Percentiles rank a stretch among this genome's conserved stretches.
phyloP scores from a whole-genome alignment of 139 green algal species.

The Chlorella sorokiniana region DNA sequence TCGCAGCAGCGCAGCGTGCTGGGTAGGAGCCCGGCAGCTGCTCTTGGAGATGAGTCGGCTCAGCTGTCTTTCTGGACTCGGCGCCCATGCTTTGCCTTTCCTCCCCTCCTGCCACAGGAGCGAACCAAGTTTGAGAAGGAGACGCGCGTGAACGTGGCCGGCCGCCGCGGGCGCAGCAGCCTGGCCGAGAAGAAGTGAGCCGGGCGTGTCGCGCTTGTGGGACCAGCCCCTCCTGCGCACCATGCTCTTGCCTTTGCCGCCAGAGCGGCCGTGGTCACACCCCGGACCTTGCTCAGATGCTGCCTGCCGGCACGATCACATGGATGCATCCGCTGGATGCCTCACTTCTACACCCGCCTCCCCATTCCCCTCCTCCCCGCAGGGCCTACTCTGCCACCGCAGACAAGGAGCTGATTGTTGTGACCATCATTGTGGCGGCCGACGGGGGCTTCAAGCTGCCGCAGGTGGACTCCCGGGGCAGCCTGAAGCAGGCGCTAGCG shows the following conservation, averaged over 20 bases:
- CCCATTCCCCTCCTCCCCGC: not conserved
- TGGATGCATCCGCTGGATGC: too few relatives aligned
- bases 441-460: slow-evolving; percentile 80
- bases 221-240: too few relatives aligned
- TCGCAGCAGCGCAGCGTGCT: too few relatives aligned
- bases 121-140: slow-evolving; percentile 94
- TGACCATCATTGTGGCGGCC: slow-evolving; percentile 86
- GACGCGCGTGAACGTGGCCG: slow-evolving; percentile 90
- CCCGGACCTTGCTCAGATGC: too few relatives aligned
- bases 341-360: not conserved
- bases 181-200: slow-evolving; percentile 28
- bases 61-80: not conserved
- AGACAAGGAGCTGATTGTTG: slow-evolving; percentile 80
- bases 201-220: not conserved
- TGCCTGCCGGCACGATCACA: too few relatives aligned
- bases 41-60: too few relatives aligned
- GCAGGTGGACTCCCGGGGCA: slow-evolving; percentile 44
- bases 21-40: too few relatives aligned
- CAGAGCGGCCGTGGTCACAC: too few relatives aligned
- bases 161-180: slow-evolving; percentile 18
- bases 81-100: not conserved
- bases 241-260: too few relatives aligned
- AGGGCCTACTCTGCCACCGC: not conserved
- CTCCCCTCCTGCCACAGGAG: slow-evolving; percentile 8
- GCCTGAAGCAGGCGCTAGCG: slow-evolving; percentile 60